These are phyloP conservation scores for Dichotomopilus funicola DNA, from an alignment of 2,329 filamentous ascomycete genomes.

Conservation along the genomic window DNA sequence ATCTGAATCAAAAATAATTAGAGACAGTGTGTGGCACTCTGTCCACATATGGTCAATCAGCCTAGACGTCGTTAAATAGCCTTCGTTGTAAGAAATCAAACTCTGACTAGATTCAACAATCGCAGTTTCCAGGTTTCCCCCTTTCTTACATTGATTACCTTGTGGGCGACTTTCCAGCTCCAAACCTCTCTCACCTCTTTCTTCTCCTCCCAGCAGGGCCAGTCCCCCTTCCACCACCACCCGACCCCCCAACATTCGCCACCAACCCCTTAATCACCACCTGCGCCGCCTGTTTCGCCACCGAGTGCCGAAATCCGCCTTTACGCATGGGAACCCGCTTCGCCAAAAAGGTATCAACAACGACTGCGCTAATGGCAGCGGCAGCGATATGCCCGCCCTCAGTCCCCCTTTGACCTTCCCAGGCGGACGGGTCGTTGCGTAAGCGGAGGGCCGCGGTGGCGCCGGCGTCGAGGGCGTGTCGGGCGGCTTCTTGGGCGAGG, in stretches of 20 bases:
- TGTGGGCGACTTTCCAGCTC: too few relatives aligned
- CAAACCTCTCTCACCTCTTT: neutral
- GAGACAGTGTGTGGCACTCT: too few relatives aligned
- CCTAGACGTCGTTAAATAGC: too few relatives aligned
- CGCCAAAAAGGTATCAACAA: slow-evolving; percentile 23
- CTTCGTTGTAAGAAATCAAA: too few relatives aligned
- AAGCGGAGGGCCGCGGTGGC: slow-evolving; percentile 24
- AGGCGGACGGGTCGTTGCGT: slow-evolving; percentile 22
- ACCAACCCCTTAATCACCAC: slow-evolving; percentile 23
- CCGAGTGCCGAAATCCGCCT: slow-evolving; percentile 20
- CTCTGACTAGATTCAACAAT: too few relatives aligned
- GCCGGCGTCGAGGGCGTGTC: slow-evolving; percentile 20
- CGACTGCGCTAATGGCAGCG: slow-evolving; percentile 20
- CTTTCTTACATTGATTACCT: too few relatives aligned
- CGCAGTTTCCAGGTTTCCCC: too few relatives aligned
- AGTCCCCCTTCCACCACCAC: neutral
- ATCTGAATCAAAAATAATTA: too few relatives aligned
- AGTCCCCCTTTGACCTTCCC: slow-evolving; percentile 14
- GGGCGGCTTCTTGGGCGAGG: slow-evolving; percentile 2
- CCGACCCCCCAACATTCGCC: neutral
- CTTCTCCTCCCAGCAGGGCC: neutral
- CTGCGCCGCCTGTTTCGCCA: slow-evolving; percentile 24
- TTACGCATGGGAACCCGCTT: slow-evolving; percentile 20
- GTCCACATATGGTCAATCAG: too few relatives aligned
- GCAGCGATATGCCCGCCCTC: slow-evolving; percentile 23